phyloP scores from a whole-genome alignment of 2,329 filamentous ascomycete species.

The Stachybotrys chlorohalonatus region DNA sequence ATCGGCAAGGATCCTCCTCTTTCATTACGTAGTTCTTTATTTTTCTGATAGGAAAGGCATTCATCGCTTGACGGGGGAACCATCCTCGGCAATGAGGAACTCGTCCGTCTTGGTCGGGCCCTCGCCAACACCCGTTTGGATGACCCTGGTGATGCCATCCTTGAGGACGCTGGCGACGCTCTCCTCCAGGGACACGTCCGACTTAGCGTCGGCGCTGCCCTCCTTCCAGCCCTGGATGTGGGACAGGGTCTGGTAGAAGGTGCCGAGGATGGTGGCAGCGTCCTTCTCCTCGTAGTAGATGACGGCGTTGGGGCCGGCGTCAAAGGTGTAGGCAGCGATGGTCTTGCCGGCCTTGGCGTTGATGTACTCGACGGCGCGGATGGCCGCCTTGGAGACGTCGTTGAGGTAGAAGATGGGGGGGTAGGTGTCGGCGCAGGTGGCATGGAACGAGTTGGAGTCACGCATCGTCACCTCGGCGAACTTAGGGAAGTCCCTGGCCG shows the following conservation, averaged over 20 bases:
- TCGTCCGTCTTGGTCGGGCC: conserved; percentile 75
- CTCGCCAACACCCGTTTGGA: conserved; percentile 84
- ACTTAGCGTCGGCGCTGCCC: conserved; percentile 42
- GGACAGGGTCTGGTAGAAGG: conserved; percentile 60
- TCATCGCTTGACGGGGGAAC: conserved; percentile 33
- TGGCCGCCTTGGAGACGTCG: conserved; percentile 79
- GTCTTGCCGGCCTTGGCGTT: conserved; percentile 71
- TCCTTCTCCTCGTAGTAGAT: conserved; percentile 89
- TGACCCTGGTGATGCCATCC: conserved; percentile 78
- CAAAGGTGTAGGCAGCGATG: conserved; percentile 92
- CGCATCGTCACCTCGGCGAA: conserved; percentile 93
- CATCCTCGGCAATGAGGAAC: conserved; percentile 62
- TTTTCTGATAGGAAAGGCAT: not conserved
- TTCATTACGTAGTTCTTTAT: not conserved
- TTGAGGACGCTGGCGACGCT: conserved; percentile 57
- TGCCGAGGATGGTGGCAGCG: conserved; percentile 61
- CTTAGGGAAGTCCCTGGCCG: conserved; percentile 67
- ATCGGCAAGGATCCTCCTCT: not conserved
- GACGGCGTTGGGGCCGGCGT: conserved; percentile 93
- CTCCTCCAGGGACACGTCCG: conserved; percentile 53
- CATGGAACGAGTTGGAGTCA: conserved; percentile 96
- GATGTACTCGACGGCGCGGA: conserved; percentile 81
- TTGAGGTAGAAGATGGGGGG: conserved; percentile 99
- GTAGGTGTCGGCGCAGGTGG: conserved; percentile 87
- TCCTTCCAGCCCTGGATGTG: conserved; percentile 64